Conservation (phyloP, 1,284 basidiomycete genomes). For the Fomitiporia mediterranea region DNA sequence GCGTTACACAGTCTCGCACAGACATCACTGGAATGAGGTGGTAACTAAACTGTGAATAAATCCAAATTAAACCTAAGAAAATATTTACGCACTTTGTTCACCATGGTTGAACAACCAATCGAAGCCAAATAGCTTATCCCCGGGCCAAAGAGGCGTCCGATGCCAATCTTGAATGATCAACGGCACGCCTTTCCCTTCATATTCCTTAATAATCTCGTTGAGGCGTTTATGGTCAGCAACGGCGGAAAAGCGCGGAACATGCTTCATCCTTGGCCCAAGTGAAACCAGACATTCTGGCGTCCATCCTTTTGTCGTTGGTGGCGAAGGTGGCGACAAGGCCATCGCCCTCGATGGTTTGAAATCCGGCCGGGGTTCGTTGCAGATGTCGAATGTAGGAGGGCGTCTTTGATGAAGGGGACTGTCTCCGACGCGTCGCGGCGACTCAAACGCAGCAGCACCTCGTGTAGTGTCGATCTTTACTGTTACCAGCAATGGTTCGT, state of each 20-base stretch:
- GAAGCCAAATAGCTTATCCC: conserved; percentile 41
- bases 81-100: conserved; percentile 24
- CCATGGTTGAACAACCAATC: conserved; percentile 43
- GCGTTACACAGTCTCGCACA: conserved; percentile 30
- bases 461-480: no score
- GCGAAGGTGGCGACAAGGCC: no score
- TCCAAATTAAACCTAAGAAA: neutral
- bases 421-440: no score
- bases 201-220: conserved; percentile 33
- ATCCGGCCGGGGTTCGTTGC: neutral
- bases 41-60: neutral
- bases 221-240: conserved; percentile 20
- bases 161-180: conserved; percentile 59
- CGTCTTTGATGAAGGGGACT: no score
- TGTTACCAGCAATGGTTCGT: no score
- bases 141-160: conserved; percentile 47
- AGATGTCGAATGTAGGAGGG: neutral
- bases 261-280: conserved; percentile 35
- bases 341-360: neutral
- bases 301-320: conserved; percentile 50
- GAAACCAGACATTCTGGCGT: conserved; percentile 39
- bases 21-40: conserved; percentile 26
- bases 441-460: no score
- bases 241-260: conserved; percentile 40
- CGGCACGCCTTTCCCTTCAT: conserved; percentile 51